A percentile compares a stretch with the other conserved stretches of the same genome.
Conservation (phyloP, 202 grass and related monocot species). For the Digitaria exilis region DNA sequence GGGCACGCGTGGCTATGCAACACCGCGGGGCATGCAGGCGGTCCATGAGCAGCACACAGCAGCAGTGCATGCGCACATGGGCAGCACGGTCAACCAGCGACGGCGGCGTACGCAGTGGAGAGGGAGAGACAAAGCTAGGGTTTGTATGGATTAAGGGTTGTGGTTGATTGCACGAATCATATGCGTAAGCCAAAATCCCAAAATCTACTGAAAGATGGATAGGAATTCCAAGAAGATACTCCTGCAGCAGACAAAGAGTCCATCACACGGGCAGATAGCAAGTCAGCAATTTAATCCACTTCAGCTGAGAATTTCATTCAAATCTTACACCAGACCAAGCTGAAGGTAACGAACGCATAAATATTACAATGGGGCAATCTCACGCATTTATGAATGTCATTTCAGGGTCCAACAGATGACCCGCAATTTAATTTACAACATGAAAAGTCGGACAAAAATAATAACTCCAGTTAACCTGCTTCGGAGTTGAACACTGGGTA, state of each 20-base stretch:
- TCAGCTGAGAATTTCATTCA: background rate
- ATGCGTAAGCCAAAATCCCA: too few relatives aligned
- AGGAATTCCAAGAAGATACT: background rate
- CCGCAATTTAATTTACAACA: constrained; percentile 56
- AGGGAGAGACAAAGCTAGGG: too few relatives aligned
- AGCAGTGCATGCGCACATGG: too few relatives aligned
- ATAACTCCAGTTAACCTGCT: constrained; percentile 34
- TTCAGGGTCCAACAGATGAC: constrained; percentile 31
- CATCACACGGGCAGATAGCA: background rate
- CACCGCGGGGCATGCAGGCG: too few relatives aligned
- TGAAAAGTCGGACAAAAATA: constrained; percentile 33
- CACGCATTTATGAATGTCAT: constrained; percentile 33
- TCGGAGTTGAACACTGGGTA: background rate
- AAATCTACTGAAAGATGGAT: too few relatives aligned
- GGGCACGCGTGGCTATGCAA: too few relatives aligned
- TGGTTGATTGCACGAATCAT: too few relatives aligned
- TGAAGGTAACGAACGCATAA: background rate
- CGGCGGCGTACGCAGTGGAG: too few relatives aligned
- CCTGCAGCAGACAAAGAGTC: too few relatives aligned
- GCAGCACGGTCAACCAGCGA: too few relatives aligned
- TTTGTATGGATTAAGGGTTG: too few relatives aligned
- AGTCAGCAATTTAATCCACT: constrained; percentile 3
- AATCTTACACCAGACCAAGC: constrained; percentile 23
- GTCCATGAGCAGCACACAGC: too few relatives aligned
- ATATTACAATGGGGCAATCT: constrained; percentile 10